A percentile compares a stretch with the other conserved stretches of the same genome.
phyloP scores from a whole-genome alignment of 2,329 filamentous ascomycete species.

The Trichoderma sp. region DNA sequence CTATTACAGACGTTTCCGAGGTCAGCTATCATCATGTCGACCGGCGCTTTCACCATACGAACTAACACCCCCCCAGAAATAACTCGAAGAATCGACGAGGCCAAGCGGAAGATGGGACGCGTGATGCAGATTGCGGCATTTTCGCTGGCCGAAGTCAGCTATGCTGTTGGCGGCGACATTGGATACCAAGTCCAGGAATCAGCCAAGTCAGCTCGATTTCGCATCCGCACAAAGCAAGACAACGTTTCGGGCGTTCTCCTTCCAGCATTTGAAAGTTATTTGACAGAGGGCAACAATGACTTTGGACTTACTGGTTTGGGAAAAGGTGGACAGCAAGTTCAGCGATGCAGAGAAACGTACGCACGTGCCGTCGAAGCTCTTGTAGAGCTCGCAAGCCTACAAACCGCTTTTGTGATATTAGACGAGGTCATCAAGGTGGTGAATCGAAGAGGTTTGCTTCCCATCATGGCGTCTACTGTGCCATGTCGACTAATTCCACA shows the following conservation, averaged over 20 bases:
- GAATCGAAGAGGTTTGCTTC: conserved; percentile 73
- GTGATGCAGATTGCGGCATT: conserved; percentile 99
- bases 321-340: conserved; percentile 95
- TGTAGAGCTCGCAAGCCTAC: conserved; percentile 89
- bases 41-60: background rate
- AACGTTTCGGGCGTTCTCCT: conserved; percentile 97
- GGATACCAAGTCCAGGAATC: conserved; percentile 97
- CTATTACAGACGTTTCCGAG: conserved; percentile 74
- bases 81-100: conserved; percentile 94
- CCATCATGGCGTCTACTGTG: conserved; percentile 22
- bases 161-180: conserved; percentile 92
- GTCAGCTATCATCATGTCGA: conserved; percentile 41
- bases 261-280: conserved; percentile 88
- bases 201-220: conserved; percentile 86
- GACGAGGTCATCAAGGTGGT: conserved; percentile 99
- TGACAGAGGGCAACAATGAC: conserved; percentile 86
- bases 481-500: conserved; percentile 16
- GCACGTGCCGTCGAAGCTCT: conserved; percentile 91
- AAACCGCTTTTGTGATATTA: conserved; percentile 95
- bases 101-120: conserved; percentile 97
- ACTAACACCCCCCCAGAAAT: conserved; percentile 61
- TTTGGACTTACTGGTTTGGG: conserved; percentile 94
- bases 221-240: conserved; percentile 92
- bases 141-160: conserved; percentile 94
- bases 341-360: conserved; percentile 93